Evolutionary conservation across 768 basidiomycete genomes (phyloP).

Genomic region (Russula lepida): DNA sequence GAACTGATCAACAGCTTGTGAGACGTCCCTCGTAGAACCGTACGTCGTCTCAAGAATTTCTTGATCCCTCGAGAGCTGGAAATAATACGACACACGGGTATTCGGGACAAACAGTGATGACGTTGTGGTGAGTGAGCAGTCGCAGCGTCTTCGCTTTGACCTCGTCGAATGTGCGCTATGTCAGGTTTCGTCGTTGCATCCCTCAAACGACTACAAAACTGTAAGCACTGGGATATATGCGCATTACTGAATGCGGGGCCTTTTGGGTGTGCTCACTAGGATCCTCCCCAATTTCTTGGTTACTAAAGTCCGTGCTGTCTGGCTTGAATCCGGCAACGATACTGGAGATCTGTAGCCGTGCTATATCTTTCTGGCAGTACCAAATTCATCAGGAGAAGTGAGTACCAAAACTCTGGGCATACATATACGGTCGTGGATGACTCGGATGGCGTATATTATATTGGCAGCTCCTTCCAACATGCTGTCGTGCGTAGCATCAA

Average conservation of each 20-base stretch:
- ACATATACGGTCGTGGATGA: background rate
- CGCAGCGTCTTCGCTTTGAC: background rate
- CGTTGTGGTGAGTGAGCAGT: constrained; percentile 25
- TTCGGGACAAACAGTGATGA: constrained; percentile 22
- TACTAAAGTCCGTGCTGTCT: constrained; percentile 67
- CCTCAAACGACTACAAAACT: constrained; percentile 88
- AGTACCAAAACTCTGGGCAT: background rate
- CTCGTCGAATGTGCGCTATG: background rate
- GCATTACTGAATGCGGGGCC: constrained; percentile 22
- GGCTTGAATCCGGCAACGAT: constrained; percentile 69
- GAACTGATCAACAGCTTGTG: constrained; percentile 52
- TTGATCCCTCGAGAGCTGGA: background rate
- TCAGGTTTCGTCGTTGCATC: constrained; percentile 74
- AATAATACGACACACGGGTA: background rate
- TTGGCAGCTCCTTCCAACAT: constrained; percentile 66
- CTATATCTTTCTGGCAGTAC: constrained; percentile 88
- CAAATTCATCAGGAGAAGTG: constrained; percentile 82
- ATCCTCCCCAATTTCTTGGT: background rate
- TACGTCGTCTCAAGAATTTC: constrained; percentile 28
- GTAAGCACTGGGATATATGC: constrained; percentile 32
- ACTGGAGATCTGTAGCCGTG: constrained; percentile 79
- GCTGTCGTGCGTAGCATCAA: constrained; percentile 73
- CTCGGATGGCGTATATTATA: background rate
- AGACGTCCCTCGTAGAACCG: constrained; percentile 74
- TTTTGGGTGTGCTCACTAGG: constrained; percentile 4